These are phyloP conservation scores for Kwoniella shandongensis DNA, from an alignment of 768 basidiomycete genomes.

Conservation along the genomic window DNA sequence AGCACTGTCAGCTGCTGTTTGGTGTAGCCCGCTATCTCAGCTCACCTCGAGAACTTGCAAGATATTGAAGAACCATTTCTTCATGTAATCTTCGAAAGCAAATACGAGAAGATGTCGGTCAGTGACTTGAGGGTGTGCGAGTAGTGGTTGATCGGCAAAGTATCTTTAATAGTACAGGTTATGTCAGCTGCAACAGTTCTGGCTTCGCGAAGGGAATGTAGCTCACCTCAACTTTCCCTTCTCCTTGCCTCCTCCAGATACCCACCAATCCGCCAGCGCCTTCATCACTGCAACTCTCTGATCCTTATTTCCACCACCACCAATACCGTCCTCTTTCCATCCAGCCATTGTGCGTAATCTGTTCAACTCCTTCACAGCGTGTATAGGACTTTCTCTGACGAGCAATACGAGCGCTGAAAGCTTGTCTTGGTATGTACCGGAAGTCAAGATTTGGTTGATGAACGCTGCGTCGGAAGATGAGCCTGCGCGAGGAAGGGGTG, in stretches of 20 bases:
- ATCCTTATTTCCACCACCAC: constrained; percentile 61
- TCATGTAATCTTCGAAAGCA: constrained; percentile 97
- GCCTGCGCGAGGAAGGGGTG: constrained; percentile 35
- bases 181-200: background rate
- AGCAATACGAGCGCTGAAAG: constrained; percentile 86
- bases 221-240: constrained; percentile 78
- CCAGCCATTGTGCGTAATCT: constrained; percentile 73
- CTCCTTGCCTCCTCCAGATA: constrained; percentile 80
- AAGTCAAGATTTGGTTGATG: constrained; percentile 76
- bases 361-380: constrained; percentile 78
- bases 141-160: constrained; percentile 80
- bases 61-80: constrained; percentile 91
- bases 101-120: constrained; percentile 75
- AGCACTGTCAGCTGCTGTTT: background rate
- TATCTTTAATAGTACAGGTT: constrained; percentile 61
- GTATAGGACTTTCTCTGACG: constrained; percentile 81
- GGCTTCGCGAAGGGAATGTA: background rate
- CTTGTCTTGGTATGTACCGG: constrained; percentile 87
- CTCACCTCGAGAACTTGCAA: constrained; percentile 84
- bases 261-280: constrained; percentile 96
- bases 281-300: constrained; percentile 86
- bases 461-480: constrained; percentile 75
- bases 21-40: constrained; percentile 3
- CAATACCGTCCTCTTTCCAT: constrained; percentile 65
- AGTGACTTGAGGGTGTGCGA: constrained; percentile 61